Evolutionary conservation across 2,329 filamentous ascomycete species (phyloP), one percentile per base, ranked within the genome.

Genomic region (Botrytis cinerea): DNA sequence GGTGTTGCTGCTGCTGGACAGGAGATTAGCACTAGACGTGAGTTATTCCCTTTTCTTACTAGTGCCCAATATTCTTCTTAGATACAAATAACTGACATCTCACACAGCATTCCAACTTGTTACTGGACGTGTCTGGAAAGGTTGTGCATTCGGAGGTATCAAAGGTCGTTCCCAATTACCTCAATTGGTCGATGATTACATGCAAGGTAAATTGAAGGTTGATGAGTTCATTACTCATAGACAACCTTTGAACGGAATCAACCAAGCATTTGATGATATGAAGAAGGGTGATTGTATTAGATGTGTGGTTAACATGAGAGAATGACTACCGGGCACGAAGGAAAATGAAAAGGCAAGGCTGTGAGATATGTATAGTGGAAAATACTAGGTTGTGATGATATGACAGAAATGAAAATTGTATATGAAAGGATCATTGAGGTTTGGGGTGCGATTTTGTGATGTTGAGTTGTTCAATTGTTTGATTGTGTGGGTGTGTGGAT

Each of bases 141-240:
- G 96, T 72, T 98, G 95, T 82, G 96, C 96, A 28, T 99, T 99
- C 81, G 96, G 96, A 78, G 96, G 96, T 80, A 95, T 99, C 88
- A 99, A 98, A 88, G 96, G 96, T 79, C 95, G 96, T 81, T 91
- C 93, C 48, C 96, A 99, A 86, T 90, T 99, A 77, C 92, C 93
- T 66, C 91, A 88, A 74, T 90, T 99, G 59, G 94, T 99, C 38
- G 86, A 90, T 78, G 95, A 98, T 84, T 99, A 99, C 85, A 87
- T 97, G 83, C 88, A 88, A 71, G 95, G 95, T 79, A 89, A 92
- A 81, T 91, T 99, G 82, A 98, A 98, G 91, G 96, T 98, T 63
- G 95, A 98, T 82, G 96, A 99, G 86, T 98, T 98, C 87, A 98
- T 99, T 85, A 99, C 96, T 46, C 96, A 99, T 86, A 91, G 95